Evolutionary conservation across 352 stramenopile genomes (phyloP).

Genomic region (Pythium brachiatum): DNA sequence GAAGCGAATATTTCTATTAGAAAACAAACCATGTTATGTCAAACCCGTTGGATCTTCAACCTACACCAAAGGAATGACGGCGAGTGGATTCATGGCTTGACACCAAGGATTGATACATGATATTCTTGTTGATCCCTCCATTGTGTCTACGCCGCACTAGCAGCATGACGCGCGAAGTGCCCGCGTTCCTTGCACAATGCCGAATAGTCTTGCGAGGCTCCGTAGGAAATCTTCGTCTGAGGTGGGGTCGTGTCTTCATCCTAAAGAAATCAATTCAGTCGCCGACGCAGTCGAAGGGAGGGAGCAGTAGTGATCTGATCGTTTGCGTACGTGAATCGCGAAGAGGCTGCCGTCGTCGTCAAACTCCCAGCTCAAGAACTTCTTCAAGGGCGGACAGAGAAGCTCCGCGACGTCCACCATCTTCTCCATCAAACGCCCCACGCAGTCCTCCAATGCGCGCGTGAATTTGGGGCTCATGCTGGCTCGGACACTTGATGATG

Average conservation of each 20-base stretch:
- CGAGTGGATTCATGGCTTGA: too few relatives aligned
- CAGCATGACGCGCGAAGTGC: background rate
- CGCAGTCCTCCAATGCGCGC: background rate
- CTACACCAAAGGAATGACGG: too few relatives aligned
- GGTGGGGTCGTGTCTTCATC: background rate
- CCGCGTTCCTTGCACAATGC: background rate
- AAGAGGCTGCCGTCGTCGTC: background rate
- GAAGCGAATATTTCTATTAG: too few relatives aligned
- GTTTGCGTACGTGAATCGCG: background rate
- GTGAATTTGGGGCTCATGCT: background rate
- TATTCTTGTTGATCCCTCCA: too few relatives aligned
- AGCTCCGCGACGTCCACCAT: constrained; percentile 3
- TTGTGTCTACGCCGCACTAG: background rate
- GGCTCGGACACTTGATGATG: background rate
- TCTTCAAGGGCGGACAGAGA: background rate
- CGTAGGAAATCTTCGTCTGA: background rate
- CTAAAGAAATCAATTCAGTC: too few relatives aligned
- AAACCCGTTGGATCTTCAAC: too few relatives aligned
- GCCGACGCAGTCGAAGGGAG: too few relatives aligned
- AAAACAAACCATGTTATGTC: too few relatives aligned
- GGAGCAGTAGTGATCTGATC: too few relatives aligned
- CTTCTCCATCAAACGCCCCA: background rate
- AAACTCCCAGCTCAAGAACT: constrained; percentile 10
- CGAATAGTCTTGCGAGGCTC: background rate
- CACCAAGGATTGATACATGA: too few relatives aligned